Conservation (phyloP, 495 filamentous ascomycete genomes). For the Cladorrhinum samala region DNA sequence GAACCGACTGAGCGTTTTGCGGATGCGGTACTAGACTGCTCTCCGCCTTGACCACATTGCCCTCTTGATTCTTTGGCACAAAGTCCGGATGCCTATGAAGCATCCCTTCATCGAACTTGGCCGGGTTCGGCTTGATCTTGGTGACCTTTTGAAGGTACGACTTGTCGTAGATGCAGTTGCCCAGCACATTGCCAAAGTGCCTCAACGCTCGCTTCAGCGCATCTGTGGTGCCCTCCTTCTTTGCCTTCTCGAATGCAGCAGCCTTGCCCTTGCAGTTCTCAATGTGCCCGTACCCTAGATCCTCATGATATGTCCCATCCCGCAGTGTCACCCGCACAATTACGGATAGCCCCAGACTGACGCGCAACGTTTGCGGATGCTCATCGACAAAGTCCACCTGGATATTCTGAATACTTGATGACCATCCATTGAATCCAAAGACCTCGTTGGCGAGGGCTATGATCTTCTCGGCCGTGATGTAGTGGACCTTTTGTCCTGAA, state of each 20-base stretch:
- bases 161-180: conserved; percentile 97
- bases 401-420: conserved; percentile 78
- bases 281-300: conserved; percentile 91
- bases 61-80: conserved; percentile 52
- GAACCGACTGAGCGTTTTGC: conserved; percentile 23
- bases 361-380: conserved; percentile 53
- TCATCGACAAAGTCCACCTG: conserved; percentile 82
- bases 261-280: conserved; percentile 95
- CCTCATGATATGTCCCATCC: conserved; percentile 93
- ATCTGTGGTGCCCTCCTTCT: conserved; percentile 96
- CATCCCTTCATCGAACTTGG: conserved; percentile 66
- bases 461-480: conserved; percentile 86
- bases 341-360: conserved; percentile 78
- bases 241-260: conserved; percentile 91
- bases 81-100: conserved; percentile 76
- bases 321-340: conserved; percentile 81
- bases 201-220: conserved; percentile 81
- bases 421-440: conserved; percentile 99
- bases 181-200: conserved; percentile 92
- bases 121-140: conserved; percentile 65
- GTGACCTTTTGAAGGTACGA: conserved; percentile 79
- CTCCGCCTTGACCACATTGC: conserved; percentile 25
- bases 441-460: conserved; percentile 96
- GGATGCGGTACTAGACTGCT: conserved; percentile 10
- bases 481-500: conserved; percentile 78